Evolutionary conservation across 768 basidiomycete genomes (phyloP).

Genomic region (Rubroboletus pulcherrimus): DNA sequence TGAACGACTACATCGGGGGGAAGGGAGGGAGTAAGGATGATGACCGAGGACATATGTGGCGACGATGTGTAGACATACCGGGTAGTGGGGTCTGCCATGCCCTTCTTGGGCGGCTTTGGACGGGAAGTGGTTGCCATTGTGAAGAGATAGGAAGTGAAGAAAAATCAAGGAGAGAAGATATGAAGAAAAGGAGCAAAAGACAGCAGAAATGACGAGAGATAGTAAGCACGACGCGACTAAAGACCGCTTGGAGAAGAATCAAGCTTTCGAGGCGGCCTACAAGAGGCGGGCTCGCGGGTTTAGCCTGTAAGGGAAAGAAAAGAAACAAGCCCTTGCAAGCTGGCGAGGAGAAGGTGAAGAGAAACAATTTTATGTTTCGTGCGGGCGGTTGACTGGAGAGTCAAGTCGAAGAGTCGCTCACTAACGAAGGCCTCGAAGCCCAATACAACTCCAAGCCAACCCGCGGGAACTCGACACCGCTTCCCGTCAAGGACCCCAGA

Average conservation of each 20-base stretch:
- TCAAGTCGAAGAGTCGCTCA: constrained; percentile 31
- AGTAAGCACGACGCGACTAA: constrained; percentile 33
- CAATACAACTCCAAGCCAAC: constrained; percentile 20
- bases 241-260: constrained; percentile 22
- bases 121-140: constrained; percentile 63
- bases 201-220: constrained; percentile 35
- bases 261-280: constrained; percentile 14
- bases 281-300: constrained; percentile 18
- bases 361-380: constrained; percentile 29
- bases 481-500: constrained; percentile 23
- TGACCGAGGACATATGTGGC: constrained; percentile 12
- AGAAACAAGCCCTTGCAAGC: constrained; percentile 24
- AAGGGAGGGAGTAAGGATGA: constrained; percentile 8
- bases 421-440: constrained; percentile 26
- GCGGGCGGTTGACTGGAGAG: constrained; percentile 25
- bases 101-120: constrained; percentile 62
- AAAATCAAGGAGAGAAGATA: constrained; percentile 30
- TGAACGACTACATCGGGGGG: constrained; percentile 32
- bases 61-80: constrained; percentile 40
- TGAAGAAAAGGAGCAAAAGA: constrained; percentile 25
- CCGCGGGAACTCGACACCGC: constrained; percentile 33
- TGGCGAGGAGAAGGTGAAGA: constrained; percentile 21
- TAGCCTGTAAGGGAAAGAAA: constrained; percentile 18
- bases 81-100: constrained; percentile 48
- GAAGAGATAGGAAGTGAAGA: constrained; percentile 19